Evolutionary conservation across 306 rosid genomes (phyloP).

Genomic region (Gillenia trifoliata): DNA sequence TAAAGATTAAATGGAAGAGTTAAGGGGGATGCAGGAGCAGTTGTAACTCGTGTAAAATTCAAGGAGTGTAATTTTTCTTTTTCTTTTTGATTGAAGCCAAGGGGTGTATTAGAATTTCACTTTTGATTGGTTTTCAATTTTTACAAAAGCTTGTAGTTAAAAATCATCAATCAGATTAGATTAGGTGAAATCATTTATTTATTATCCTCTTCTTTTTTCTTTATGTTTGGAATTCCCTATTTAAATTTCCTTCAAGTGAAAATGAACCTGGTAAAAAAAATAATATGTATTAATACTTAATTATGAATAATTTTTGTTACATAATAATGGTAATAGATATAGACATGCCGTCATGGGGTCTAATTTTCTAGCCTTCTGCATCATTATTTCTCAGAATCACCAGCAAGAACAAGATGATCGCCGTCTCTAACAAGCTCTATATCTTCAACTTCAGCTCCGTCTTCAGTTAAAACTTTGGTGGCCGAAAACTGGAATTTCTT

Average conservation of each 20-base stretch:
- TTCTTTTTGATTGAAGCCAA: background rate
- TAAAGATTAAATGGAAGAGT: background rate
- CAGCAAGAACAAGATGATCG: conserved; percentile 49
- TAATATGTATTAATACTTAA: too few species aligned
- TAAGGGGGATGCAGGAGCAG: background rate
- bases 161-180: background rate
- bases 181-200: background rate
- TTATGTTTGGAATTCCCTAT: background rate
- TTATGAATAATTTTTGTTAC: background rate
- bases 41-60: background rate
- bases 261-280: background rate
- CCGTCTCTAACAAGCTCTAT: conserved; percentile 57
- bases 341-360: background rate
- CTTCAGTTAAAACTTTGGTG: conserved; percentile 40
- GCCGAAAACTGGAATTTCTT: conserved; percentile 42
- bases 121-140: background rate
- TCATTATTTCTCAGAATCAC: background rate
- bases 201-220: background rate
- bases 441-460: conserved; percentile 62
- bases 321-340: background rate
- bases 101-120: background rate
- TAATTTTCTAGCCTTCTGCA: background rate
- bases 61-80: background rate
- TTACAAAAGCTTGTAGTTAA: background rate
- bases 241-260: background rate